Conservation (phyloP, 495 filamentous ascomycete genomes). For the Cercophora newfieldiana region DNA sequence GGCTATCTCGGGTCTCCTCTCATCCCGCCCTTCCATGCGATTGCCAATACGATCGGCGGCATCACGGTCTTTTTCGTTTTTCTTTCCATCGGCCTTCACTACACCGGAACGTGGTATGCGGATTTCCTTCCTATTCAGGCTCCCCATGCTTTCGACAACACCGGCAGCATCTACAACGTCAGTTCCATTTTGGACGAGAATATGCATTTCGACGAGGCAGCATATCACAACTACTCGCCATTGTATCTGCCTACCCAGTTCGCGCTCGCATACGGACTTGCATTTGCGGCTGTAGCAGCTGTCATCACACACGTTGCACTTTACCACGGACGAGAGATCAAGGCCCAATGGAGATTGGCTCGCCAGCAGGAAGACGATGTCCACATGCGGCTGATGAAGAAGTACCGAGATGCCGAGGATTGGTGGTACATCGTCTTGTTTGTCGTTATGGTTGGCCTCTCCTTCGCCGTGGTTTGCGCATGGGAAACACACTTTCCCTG, state of each 20-base stretch:
- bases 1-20: conserved; percentile 67
- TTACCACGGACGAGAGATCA: conserved; percentile 64
- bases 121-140: conserved; percentile 58
- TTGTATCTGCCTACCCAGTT: conserved; percentile 64
- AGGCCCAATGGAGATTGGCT: conserved; percentile 50
- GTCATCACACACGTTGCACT: conserved; percentile 63
- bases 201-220: conserved; percentile 51
- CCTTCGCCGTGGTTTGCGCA: conserved; percentile 55
- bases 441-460: conserved; percentile 44
- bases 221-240: conserved; percentile 60
- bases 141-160: conserved; percentile 61
- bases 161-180: conserved; percentile 57
- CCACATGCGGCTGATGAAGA: conserved; percentile 63
- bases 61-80: conserved; percentile 55
- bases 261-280: conserved; percentile 63
- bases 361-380: conserved; percentile 64
- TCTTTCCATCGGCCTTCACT: conserved; percentile 58
- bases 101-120: conserved; percentile 64
- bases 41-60: conserved; percentile 59
- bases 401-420: conserved; percentile 56
- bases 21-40: conserved; percentile 67
- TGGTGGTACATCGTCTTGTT: conserved; percentile 56
- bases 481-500: conserved; percentile 64
- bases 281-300: conserved; percentile 67
- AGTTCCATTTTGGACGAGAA: conserved; percentile 49